Base-by-base conservation (phyloP, 768 basidiomycete species). In the Kwoniella newhampshirensis region DNA sequence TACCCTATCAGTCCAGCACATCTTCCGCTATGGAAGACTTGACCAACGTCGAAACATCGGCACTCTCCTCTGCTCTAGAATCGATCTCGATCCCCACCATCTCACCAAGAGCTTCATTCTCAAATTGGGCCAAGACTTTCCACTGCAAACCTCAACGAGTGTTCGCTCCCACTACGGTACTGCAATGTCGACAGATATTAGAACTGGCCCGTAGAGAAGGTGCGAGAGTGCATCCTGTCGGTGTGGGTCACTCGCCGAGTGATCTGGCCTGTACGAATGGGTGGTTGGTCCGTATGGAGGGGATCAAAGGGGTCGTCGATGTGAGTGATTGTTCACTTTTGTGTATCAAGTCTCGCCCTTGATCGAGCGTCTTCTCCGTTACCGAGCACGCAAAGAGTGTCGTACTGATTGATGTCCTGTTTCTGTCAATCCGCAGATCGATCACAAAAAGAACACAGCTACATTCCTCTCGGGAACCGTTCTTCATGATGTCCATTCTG, bases 181-280 rank as follows among this genome's bases (percentile, higher is more conserved):
- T 81, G 57, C 82, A 97, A 30, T 88, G 90, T 70, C 80, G 81
- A 42, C 81, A 84, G 63, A 81, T 93, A 43, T 80, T 98, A 25
- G 88, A 89, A 69, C 84, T 91, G 23, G 91, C 92, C 0, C 80
- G 85, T 17, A 80, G 87, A 40, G 84, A 91, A 71, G 78, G 82
- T 15, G 84, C 82, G 70, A 80, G 82, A 20, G 80, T 98, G 30
- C 84, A 91, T 53, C 87, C 89, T 0, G 87, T 86, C 12, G 96
- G 91, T 12, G 85, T 90, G 15, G 94, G 93, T 1, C 93, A 97
- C 78, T 89, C 87, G 56, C 94, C 94, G 21, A 88, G 86, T 70
- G 94, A 99, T 78, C 81, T 98, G 47, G 88, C 90, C 0, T 97
- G 91, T 77, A 96, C 92, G 0, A 82, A 79, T 49, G 89, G 85